Evolutionary conservation across 495 filamentous ascomycete genomes (phyloP).

Genomic region (Platismatia glauca): DNA sequence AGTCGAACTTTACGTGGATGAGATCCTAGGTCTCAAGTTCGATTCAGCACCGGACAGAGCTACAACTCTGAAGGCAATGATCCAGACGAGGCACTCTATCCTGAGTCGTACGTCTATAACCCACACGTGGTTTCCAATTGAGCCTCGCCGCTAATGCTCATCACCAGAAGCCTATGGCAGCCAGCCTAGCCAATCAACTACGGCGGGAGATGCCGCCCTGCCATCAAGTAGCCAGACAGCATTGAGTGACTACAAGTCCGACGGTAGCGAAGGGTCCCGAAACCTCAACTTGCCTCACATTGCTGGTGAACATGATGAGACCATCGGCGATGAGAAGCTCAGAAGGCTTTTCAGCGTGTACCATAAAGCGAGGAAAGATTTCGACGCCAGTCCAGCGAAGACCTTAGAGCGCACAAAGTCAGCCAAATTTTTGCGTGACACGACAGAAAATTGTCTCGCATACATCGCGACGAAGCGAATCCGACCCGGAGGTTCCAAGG

Average conservation of each 20-base stretch:
- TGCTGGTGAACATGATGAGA: not conserved
- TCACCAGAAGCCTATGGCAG: not conserved
- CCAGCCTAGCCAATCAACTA: not conserved
- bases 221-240: not conserved
- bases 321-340: constrained; percentile 13
- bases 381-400: constrained; percentile 23
- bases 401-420: constrained; percentile 24
- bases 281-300: not conserved
- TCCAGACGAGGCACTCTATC: constrained; percentile 20
- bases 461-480: constrained; percentile 29
- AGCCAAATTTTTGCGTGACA: constrained; percentile 43
- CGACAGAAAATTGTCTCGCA: constrained; percentile 36
- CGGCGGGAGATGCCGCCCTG: not conserved
- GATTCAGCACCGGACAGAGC: constrained; percentile 13
- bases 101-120: constrained; percentile 19
- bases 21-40: constrained; percentile 32
- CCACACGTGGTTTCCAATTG: not conserved
- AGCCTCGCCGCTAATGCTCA: not conserved
- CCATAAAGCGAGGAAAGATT: constrained; percentile 34
- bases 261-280: not conserved
- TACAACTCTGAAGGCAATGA: constrained; percentile 16
- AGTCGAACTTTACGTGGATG: constrained; percentile 34
- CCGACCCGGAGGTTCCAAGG: not conserved
- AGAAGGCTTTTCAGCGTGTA: constrained; percentile 32
- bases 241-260: not conserved